Evolutionary conservation across 1,139 yeast genomes (phyloP), one percentile per base, ranked within the genome.

Genomic region (Geotrichum restrictum): DNA sequence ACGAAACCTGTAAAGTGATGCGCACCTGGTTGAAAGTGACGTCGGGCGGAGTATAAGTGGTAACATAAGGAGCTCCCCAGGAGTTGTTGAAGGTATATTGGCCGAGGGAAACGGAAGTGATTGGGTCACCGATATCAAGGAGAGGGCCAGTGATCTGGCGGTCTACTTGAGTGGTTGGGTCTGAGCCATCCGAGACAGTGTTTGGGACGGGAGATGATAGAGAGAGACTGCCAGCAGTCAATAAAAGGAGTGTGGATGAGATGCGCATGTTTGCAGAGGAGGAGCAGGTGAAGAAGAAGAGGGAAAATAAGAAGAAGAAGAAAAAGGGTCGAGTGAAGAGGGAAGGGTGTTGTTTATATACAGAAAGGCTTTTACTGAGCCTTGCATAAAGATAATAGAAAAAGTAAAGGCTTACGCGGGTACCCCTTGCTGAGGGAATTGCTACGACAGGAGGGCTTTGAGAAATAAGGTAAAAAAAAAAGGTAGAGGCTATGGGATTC

Each of bases 11-110:
- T 48, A 88, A 69, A 3, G 80, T 75, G 48, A 86, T 69, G 0
- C 81, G 77, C 14, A 86, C 88, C 57, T 78, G 79, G 59, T 83
- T 80, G 67, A 80, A 88, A 1, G 69, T 66, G 29, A 65, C 60
- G 6, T 56, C 34, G 1, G 77, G 77, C 1, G 82, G 77, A 1
- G 49, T 45, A 58, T 79, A 80, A 1, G 62, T 55, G 7, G 66
- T 71, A 1, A 67, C 64, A 36, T 71, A 76, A 0, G 87, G 86
- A n/a, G 66, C 62, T 16, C 85, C 86, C 77, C 81, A 83, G 0
- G 84, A 78, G 64, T 78, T 73, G 1, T 74, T 85, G 66, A 83
- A 84, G 18, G 50, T 53, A 45, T 54, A 43, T 41, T 51, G 45
- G 22, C 47, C 49, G 27, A 54, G 44, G 6, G 16, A 45, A 14